These are phyloP conservation scores for Potentilla sterilis DNA, from an alignment of 306 rosid species.

Conservation along the genomic window DNA sequence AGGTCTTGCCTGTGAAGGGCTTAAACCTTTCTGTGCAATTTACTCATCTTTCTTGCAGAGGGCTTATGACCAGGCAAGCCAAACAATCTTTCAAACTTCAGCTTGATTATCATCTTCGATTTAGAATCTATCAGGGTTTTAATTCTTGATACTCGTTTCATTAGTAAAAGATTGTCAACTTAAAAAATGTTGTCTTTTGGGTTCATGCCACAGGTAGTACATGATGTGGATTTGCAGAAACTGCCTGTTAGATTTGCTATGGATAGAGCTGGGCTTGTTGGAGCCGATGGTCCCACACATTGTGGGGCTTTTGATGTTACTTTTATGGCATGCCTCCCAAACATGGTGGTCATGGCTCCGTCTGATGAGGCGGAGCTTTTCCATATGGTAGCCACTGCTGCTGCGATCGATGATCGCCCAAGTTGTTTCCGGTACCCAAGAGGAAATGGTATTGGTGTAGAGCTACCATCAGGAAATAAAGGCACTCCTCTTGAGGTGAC, in stretches of 20 bases:
- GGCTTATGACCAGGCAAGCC: conserved; percentile 90
- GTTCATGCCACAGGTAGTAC: conserved; percentile 70
- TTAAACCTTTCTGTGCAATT: conserved; percentile 89
- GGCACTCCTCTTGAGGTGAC: conserved; percentile 71
- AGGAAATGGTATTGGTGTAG: conserved; percentile 85
- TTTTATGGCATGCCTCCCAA: conserved; percentile 97
- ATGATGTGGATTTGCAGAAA: conserved; percentile 95
- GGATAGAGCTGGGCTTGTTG: conserved; percentile 98
- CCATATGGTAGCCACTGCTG: conserved; percentile 97
- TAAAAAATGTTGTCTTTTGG: conserved; percentile 9
- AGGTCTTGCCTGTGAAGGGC: conserved; percentile 90
- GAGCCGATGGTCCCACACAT: conserved; percentile 97
- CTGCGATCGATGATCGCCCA: conserved; percentile 83
- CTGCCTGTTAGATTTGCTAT: conserved; percentile 92
- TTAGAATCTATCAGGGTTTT: not conserved
- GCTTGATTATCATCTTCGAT: not conserved
- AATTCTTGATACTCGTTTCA: not conserved
- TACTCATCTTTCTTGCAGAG: conserved; percentile 96
- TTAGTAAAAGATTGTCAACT: conserved; percentile 1
- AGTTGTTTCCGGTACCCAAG: conserved; percentile 96
- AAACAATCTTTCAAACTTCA: conserved; percentile 15
- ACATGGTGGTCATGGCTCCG: conserved; percentile 99
- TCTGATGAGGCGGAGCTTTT: conserved; percentile 91
- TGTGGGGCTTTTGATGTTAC: conserved; percentile 88
- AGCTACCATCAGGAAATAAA: conserved; percentile 69